These are phyloP conservation scores for Canavalia ensiformis DNA, from an alignment of 306 rosid species.

Conservation along the genomic window DNA sequence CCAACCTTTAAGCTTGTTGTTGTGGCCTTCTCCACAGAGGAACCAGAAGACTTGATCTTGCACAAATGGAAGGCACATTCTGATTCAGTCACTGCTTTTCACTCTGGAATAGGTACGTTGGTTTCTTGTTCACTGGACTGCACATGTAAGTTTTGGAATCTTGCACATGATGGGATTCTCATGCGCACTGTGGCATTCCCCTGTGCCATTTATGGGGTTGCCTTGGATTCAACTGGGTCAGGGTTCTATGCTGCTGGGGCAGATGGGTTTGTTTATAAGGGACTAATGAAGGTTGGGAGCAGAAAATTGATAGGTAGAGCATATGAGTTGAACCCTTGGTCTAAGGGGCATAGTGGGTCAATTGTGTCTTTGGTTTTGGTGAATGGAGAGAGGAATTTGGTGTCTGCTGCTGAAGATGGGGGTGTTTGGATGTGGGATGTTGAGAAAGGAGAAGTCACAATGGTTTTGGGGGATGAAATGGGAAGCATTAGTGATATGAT, in stretches of 20 bases:
- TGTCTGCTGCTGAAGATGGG: slow-evolving; percentile 82
- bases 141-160: slow-evolving; percentile 76
- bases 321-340: slow-evolving; percentile 47
- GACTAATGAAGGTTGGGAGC: slow-evolving; percentile 32
- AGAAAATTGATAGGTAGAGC: slow-evolving; percentile 1
- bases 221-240: slow-evolving; percentile 52
- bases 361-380: slow-evolving; percentile 58
- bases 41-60: slow-evolving; percentile 37
- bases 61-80: slow-evolving; percentile 68
- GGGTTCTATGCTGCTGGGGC: slow-evolving; percentile 70
- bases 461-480: slow-evolving; percentile 53
- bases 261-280: slow-evolving; percentile 71
- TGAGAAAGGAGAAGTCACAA: slow-evolving; percentile 52
- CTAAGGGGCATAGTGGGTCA: slow-evolving; percentile 52
- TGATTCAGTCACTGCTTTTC: slow-evolving; percentile 61
- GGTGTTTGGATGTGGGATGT: slow-evolving; percentile 68
- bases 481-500: slow-evolving; percentile 66
- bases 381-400: slow-evolving; percentile 62
- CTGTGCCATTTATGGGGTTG: slow-evolving; percentile 58
- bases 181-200: slow-evolving; percentile 57
- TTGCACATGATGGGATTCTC: slow-evolving; percentile 45
- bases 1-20: slow-evolving; percentile 66
- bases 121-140: slow-evolving; percentile 69
- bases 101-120: slow-evolving; percentile 50
- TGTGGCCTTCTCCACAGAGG: not conserved